Conservation (phyloP, 169 alveolate genomes). For the Neospora caninum region DNA sequence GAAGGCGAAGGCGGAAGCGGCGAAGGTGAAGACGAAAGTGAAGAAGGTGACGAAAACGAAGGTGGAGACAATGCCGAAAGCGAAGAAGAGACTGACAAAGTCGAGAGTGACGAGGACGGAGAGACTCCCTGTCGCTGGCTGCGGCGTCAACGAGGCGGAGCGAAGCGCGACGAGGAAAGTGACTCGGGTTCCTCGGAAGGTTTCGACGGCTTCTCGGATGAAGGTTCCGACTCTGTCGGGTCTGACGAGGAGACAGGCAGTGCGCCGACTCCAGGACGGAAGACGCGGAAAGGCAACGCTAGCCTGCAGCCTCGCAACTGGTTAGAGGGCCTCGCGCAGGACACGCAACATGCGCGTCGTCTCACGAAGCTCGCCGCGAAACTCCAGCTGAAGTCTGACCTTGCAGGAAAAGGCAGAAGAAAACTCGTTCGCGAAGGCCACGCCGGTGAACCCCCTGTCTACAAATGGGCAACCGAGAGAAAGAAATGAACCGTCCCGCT, state of each 20-base stretch:
- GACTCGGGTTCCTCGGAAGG: neutral
- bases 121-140: neutral
- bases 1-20: neutral
- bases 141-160: neutral
- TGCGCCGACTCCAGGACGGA: neutral
- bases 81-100: neutral
- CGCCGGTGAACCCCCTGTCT: neutral
- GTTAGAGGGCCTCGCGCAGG: neutral
- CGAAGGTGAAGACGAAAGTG: neutral
- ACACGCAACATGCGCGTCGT: neutral
- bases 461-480: slow-evolving; percentile 50
- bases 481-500: neutral
- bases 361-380: neutral
- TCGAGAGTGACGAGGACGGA: neutral
- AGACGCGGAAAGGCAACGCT: neutral
- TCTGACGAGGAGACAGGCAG: neutral
- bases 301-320: neutral
- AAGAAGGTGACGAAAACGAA: slow-evolving; percentile 13
- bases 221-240: neutral
- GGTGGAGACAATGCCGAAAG: neutral
- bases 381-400: slow-evolving; percentile 11
- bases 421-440: neutral
- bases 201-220: neutral
- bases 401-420: slow-evolving; percentile 8
- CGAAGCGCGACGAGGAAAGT: neutral